Conservation (phyloP, 164 flowering plant species). For the Vitis amurensis region DNA sequence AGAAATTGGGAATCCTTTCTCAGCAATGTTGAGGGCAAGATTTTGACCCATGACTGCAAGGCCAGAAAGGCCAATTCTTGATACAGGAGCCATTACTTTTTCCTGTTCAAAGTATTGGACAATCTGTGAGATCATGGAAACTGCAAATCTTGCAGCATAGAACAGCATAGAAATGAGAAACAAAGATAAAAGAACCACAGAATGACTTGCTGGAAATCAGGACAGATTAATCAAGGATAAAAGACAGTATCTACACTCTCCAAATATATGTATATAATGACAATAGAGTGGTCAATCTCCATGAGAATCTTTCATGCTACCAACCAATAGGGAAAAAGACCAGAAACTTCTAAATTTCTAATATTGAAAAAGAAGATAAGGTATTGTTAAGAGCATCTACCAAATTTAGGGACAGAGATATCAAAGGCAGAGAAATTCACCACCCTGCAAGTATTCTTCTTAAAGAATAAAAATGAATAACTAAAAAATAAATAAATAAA, state of each 20-base stretch:
- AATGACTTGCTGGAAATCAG: neutral
- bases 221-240: neutral
- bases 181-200: neutral
- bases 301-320: neutral
- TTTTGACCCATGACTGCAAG: slow-evolving; percentile 86
- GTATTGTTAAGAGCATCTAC: neutral
- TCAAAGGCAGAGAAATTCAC: neutral
- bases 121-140: neutral
- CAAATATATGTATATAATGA: neutral
- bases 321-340: slow-evolving; percentile 1
- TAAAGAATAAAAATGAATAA: no score
- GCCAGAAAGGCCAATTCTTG: slow-evolving; percentile 73
- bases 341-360: slow-evolving; percentile 1
- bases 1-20: slow-evolving; percentile 78
- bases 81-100: slow-evolving; percentile 33
- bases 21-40: slow-evolving; percentile 84
- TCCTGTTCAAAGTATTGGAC: slow-evolving; percentile 12
- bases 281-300: neutral
- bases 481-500: neutral
- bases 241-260: neutral
- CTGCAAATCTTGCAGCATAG: neutral
- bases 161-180: neutral
- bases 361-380: neutral
- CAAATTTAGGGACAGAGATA: neutral
- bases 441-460: neutral